These are phyloP conservation scores for Epichloe gansuensis DNA, from an alignment of 2,329 filamentous ascomycete species.

Conservation along the genomic window DNA sequence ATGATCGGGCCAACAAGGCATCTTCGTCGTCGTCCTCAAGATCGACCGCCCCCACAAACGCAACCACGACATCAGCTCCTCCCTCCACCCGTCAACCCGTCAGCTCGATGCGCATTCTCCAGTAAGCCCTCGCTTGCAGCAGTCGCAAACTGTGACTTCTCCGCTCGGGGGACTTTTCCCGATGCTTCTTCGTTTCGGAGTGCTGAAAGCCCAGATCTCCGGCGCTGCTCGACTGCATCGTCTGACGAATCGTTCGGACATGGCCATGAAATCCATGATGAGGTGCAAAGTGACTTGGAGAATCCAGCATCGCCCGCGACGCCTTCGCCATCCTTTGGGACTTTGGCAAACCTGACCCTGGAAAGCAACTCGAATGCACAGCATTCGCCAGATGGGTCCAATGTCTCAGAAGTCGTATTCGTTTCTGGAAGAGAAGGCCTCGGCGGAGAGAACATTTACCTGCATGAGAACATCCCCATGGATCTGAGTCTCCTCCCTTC, in stretches of 20 bases:
- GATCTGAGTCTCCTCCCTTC: conserved; percentile 19
- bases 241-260: background rate
- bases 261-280: background rate
- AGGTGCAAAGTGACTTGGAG: background rate
- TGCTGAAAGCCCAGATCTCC: background rate
- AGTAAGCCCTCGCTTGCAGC: background rate
- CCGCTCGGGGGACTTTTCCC: background rate
- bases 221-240: background rate
- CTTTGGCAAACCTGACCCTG: background rate
- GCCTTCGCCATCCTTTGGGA: background rate
- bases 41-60: background rate
- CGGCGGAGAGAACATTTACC: background rate
- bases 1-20: background rate
- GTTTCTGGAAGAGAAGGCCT: conserved; percentile 4
- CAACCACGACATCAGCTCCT: background rate
- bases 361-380: background rate
- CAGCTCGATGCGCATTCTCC: too few relatives aligned
- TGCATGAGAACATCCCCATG: conserved; percentile 11
- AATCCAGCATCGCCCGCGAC: background rate
- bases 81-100: background rate
- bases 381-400: background rate
- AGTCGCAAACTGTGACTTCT: background rate
- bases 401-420: background rate
- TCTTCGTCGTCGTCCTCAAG: background rate
- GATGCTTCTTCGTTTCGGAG: background rate